Evolutionary conservation across 805 yeast species (phyloP).

Genomic region (Debaryomyces tyrocola): DNA sequence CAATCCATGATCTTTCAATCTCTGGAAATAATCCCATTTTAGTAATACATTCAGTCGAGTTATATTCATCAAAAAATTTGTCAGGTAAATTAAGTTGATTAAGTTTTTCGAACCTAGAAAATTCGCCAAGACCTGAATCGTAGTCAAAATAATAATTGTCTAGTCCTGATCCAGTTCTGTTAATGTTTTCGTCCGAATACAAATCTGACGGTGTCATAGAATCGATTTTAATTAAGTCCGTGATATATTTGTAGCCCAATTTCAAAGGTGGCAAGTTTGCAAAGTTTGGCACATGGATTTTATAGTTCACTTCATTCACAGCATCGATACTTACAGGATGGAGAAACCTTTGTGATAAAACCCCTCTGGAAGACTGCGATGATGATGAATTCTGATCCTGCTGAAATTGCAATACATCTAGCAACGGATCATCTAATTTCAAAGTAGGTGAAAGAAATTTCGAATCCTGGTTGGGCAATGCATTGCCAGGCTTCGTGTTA

Average conservation of each 20-base stretch:
- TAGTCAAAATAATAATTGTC: conserved; percentile 64
- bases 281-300: conserved; percentile 48
- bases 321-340: conserved; percentile 35
- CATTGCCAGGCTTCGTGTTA: conserved; percentile 4
- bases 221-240: conserved; percentile 56
- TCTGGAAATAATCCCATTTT: conserved; percentile 84
- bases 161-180: conserved; percentile 43
- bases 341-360: conserved; percentile 28
- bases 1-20: conserved; percentile 81
- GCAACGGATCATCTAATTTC: conserved; percentile 24
- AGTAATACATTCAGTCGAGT: conserved; percentile 62
- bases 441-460: conserved; percentile 35
- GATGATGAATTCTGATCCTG: conserved; percentile 21
- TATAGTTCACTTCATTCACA: conserved; percentile 42
- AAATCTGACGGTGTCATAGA: conserved; percentile 56
- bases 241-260: conserved; percentile 64
- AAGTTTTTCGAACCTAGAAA: conserved; percentile 76
- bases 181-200: conserved; percentile 58
- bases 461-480: conserved; percentile 8
- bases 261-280: conserved; percentile 53
- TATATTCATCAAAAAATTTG: conserved; percentile 69
- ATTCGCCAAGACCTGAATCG: conserved; percentile 46
- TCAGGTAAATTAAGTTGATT: conserved; percentile 76
- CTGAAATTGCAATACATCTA: conserved; percentile 31
- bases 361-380: conserved; percentile 18